phyloP scores from a whole-genome alignment of 139 green algal species.

The Monoraphidium neglectum region DNA sequence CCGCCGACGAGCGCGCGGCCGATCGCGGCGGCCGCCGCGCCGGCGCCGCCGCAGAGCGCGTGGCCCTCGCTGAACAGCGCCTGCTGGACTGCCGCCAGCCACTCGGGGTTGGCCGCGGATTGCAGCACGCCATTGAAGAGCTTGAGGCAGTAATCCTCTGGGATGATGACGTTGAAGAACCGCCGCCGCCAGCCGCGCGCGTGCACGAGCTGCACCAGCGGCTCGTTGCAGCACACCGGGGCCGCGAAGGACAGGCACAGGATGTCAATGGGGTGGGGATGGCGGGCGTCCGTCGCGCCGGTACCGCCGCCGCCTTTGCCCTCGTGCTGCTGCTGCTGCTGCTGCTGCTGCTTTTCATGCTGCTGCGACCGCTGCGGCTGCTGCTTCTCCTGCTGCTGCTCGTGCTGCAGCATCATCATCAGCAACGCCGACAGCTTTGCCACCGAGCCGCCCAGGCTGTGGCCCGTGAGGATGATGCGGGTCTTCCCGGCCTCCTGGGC shows the following conservation, averaged over 20 bases:
- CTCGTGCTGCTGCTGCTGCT: neutral
- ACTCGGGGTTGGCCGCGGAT: conserved; percentile 4
- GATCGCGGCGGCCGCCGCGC: neutral
- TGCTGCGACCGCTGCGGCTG: neutral
- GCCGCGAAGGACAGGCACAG: conserved; percentile 70
- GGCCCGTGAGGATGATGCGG: conserved; percentile 70
- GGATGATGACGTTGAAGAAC: conserved; percentile 50
- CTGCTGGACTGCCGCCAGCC: neutral
- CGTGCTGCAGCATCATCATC: neutral
- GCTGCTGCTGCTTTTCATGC: conserved; percentile 3
- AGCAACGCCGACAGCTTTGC: conserved; percentile 69
- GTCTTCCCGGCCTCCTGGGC: conserved; percentile 25
- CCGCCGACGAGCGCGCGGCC: neutral
- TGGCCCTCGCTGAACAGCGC: conserved; percentile 4
- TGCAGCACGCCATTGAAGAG: conserved; percentile 36
- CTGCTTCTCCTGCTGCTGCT: neutral
- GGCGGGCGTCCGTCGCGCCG: neutral
- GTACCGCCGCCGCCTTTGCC: neutral
- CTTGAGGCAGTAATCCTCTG: conserved; percentile 38
- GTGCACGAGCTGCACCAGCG: conserved; percentile 56
- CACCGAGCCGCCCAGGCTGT: conserved; percentile 69
- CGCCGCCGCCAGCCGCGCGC: conserved; percentile 48
- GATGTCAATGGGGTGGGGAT: conserved; percentile 27
- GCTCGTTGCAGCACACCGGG: conserved; percentile 67
- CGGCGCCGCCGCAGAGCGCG: too few relatives aligned